phyloP scores from a whole-genome alignment of 2,329 filamentous ascomycete genomes.

The Apiospora aurea region DNA sequence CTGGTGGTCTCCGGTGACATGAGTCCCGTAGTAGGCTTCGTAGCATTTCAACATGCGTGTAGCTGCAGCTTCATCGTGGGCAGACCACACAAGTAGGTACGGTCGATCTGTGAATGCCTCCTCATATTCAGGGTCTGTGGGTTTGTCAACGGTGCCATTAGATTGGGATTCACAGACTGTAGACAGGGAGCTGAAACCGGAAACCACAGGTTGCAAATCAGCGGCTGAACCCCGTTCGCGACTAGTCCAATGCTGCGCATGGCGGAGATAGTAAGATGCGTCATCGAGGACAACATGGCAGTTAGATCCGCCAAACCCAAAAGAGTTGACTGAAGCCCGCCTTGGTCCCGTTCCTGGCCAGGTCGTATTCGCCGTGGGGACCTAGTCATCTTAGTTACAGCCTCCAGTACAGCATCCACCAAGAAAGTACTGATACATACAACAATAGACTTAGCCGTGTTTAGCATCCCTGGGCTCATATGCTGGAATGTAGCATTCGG shows the following conservation, averaged over 20 bases:
- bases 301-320: conserved; percentile 65
- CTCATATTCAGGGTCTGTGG: too few relatives aligned
- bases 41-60: background rate
- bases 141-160: background rate
- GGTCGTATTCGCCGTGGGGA: conserved; percentile 48
- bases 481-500: conserved; percentile 56
- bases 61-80: background rate
- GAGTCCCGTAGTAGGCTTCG: background rate
- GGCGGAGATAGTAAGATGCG: conserved; percentile 49
- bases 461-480: conserved; percentile 51
- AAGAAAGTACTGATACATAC: too few relatives aligned
- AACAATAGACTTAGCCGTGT: too few relatives aligned
- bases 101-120: background rate
- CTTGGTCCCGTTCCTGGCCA: conserved; percentile 55
- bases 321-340: conserved; percentile 63
- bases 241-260: background rate
- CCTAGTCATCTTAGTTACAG: conserved; percentile 54
- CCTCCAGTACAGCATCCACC: too few relatives aligned
- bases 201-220: background rate
- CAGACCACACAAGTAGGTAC: background rate
- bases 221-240: background rate
- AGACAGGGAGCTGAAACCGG: background rate
- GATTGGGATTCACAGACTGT: background rate
- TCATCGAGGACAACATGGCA: conserved; percentile 60
- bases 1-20: background rate